Percentiles rank a stretch among this genome's conserved stretches.
phyloP scores from a whole-genome alignment of 2,329 filamentous ascomycete genomes.

The Periconia sp. region DNA sequence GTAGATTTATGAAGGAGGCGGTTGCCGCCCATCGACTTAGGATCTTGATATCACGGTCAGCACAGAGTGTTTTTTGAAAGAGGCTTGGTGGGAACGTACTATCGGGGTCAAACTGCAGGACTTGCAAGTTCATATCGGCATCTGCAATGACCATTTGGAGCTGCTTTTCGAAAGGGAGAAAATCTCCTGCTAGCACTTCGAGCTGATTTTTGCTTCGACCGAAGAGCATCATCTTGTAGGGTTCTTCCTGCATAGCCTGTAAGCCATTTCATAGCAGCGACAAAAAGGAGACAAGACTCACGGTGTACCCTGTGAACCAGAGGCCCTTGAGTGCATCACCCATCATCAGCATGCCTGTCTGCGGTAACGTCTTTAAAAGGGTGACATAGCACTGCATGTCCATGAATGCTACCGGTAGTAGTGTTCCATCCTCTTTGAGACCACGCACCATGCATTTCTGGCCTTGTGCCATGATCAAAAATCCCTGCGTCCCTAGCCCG shows the following conservation, averaged over 20 bases:
- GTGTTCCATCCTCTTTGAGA: slow-evolving; percentile 90
- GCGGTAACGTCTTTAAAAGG: slow-evolving; percentile 80
- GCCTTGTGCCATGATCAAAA: slow-evolving; percentile 88
- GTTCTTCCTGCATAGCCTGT: slow-evolving; percentile 70
- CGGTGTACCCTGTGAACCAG: slow-evolving; percentile 93
- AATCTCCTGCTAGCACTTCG: slow-evolving; percentile 82
- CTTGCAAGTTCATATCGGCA: slow-evolving; percentile 82
- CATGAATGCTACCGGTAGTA: slow-evolving; percentile 94
- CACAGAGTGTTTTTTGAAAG: neutral
- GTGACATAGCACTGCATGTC: slow-evolving; percentile 96
- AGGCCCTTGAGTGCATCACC: slow-evolving; percentile 91
- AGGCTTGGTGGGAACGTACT: slow-evolving; percentile 61
- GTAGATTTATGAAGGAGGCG: slow-evolving; percentile 85
- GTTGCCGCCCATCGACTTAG: slow-evolving; percentile 88
- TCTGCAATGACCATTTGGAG: slow-evolving; percentile 85
- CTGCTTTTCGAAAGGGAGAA: slow-evolving; percentile 83
- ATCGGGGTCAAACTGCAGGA: slow-evolving; percentile 93
- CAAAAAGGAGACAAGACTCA: slow-evolving; percentile 40
- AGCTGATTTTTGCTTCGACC: slow-evolving; percentile 82
- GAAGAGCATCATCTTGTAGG: slow-evolving; percentile 92
- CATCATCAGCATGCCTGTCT: slow-evolving; percentile 84
- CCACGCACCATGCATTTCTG: slow-evolving; percentile 98
- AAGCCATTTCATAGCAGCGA: slow-evolving; percentile 8
- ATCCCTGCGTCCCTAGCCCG: slow-evolving; percentile 83
- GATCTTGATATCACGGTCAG: slow-evolving; percentile 65